These are phyloP conservation scores for Neopestalotiopsis sp. DNA, from an alignment of 2,329 filamentous ascomycete species.

Conservation along the genomic window DNA sequence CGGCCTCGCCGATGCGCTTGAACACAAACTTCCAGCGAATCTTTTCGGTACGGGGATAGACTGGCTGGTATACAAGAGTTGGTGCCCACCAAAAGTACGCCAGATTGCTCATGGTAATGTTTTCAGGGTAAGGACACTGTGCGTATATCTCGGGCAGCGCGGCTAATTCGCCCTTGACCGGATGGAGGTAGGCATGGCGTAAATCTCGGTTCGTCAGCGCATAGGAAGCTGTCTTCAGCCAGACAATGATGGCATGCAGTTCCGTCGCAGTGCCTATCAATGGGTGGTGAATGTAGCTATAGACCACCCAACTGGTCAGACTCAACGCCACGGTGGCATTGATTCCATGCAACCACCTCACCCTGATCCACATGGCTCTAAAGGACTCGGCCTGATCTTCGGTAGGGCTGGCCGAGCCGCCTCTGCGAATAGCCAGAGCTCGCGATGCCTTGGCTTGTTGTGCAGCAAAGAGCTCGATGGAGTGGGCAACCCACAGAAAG, in stretches of 20 bases:
- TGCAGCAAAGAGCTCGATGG: conserved; percentile 86
- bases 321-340: conserved; percentile 84
- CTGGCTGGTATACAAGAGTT: conserved; percentile 94
- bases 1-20: conserved; percentile 81
- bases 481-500: conserved; percentile 87
- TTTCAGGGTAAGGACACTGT: conserved; percentile 84
- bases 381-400: conserved; percentile 71
- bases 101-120: conserved; percentile 87
- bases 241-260: conserved; percentile 91
- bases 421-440: conserved; percentile 53
- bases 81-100: conserved; percentile 98
- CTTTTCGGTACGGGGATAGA: conserved; percentile 83
- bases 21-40: conserved; percentile 89
- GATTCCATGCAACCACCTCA: conserved; percentile 80
- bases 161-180: conserved; percentile 68
- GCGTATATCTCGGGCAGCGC: conserved; percentile 82
- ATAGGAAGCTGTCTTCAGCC: conserved; percentile 95
- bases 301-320: conserved; percentile 85
- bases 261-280: conserved; percentile 91
- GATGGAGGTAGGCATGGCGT: conserved; percentile 86
- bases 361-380: conserved; percentile 77
- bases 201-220: conserved; percentile 96
- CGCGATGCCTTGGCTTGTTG: conserved; percentile 74
- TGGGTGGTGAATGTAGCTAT: conserved; percentile 90
- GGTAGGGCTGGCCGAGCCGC: conserved; percentile 58